Evolutionary conservation across 805 yeast species (phyloP).

Genomic region (Martiniozyma abietophila): DNA sequence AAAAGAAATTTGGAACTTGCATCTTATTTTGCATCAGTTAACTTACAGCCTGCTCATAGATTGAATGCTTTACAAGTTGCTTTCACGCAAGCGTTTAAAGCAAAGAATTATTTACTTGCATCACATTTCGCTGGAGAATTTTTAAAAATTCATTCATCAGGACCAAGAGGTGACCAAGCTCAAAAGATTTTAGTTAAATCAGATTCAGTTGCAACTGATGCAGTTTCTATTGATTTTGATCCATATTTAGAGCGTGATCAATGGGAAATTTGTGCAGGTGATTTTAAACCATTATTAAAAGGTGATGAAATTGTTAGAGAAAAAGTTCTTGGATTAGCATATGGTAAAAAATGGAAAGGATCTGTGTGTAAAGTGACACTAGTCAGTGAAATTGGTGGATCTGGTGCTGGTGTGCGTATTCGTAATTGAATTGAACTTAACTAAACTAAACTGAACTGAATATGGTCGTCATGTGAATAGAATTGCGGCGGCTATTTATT

Average conservation of each 20-base stretch:
- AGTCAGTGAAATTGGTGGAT: conserved; percentile 78
- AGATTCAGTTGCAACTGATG: conserved; percentile 75
- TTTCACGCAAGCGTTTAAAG: conserved; percentile 82
- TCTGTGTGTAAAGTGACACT: conserved; percentile 65
- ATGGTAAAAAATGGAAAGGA: conserved; percentile 71
- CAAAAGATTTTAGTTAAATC: conserved; percentile 71
- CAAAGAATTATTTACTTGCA: conserved; percentile 82
- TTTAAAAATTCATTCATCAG: conserved; percentile 57
- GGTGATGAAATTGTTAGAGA: conserved; percentile 64
- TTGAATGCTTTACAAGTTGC: conserved; percentile 90
- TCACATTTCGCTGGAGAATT: conserved; percentile 83
- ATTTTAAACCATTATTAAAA: conserved; percentile 81
- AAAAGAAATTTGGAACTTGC: conserved; percentile 91
- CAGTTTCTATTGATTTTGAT: conserved; percentile 85
- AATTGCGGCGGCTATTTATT: too few species aligned
- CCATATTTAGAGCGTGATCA: conserved; percentile 56
- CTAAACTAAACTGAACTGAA: too few species aligned
- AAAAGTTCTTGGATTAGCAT: conserved; percentile 84
- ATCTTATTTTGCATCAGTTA: conserved; percentile 85
- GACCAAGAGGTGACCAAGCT: conserved; percentile 85
- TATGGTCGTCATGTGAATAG: too few species aligned
- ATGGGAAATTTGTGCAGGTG: conserved; percentile 80
- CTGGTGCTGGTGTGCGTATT: conserved; percentile 81
- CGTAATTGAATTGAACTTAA: conserved; percentile 4
- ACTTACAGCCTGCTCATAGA: conserved; percentile 74